Percentiles rank a stretch among this genome's conserved stretches.
These are phyloP conservation scores for Naematelia aurantialba DNA, from an alignment of 768 basidiomycete genomes.

Conservation along the genomic window DNA sequence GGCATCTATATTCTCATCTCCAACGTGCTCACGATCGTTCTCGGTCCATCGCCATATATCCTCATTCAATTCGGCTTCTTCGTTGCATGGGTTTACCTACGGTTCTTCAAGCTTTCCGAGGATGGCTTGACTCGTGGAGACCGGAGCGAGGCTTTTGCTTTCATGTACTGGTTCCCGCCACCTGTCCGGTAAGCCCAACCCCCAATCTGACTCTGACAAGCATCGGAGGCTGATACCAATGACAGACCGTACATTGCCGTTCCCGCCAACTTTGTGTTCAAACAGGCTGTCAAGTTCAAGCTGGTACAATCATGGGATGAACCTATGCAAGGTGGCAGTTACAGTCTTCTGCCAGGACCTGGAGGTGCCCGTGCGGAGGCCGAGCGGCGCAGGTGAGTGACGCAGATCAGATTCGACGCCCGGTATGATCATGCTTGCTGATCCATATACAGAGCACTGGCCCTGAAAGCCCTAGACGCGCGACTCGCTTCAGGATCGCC, in stretches of 20 bases:
- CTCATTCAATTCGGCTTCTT: slow-evolving; percentile 98
- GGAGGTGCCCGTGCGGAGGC: slow-evolving; percentile 93
- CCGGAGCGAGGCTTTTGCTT: slow-evolving; percentile 90
- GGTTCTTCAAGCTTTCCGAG: slow-evolving; percentile 89
- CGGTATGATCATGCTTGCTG: not conserved
- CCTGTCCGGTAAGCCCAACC: slow-evolving; percentile 88
- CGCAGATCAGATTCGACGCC: not conserved
- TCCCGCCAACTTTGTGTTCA: slow-evolving; percentile 66
- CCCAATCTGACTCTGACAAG: slow-evolving; percentile 25
- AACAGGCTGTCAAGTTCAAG: slow-evolving; percentile 60
- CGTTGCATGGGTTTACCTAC: slow-evolving; percentile 87
- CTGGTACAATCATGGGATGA: slow-evolving; percentile 64
- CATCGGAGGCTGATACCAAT: not conserved
- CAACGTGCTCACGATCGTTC: slow-evolving; percentile 56
- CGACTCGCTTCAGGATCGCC: slow-evolving; percentile 60
- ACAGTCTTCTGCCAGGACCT: slow-evolving; percentile 63
- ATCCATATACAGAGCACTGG: slow-evolving; percentile 69
- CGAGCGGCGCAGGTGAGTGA: slow-evolving; percentile 76
- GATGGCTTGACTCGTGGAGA: slow-evolving; percentile 72
- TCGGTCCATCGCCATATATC: slow-evolving; percentile 46
- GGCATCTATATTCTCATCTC: slow-evolving; percentile 91
- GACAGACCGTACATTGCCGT: slow-evolving; percentile 67
- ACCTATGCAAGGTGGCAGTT: slow-evolving; percentile 50
- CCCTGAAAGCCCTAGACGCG: slow-evolving; percentile 93
- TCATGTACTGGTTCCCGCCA: slow-evolving; percentile 95